These are phyloP conservation scores for Tillandsia fasciculata DNA, from an alignment of 176 grass and related monocot genomes.

Conservation along the genomic window DNA sequence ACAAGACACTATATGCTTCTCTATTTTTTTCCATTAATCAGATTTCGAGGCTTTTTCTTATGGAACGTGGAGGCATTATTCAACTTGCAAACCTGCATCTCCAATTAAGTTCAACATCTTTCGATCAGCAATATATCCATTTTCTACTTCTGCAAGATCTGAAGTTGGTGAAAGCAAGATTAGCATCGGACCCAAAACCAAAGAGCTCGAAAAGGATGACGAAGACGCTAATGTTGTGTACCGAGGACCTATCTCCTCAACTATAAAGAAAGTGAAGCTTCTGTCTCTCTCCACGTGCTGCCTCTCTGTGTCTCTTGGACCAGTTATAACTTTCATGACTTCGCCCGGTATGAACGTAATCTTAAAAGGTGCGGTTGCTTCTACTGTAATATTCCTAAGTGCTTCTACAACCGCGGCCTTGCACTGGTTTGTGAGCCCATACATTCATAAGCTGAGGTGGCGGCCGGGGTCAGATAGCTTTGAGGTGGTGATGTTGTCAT, in stretches of 20 bases:
- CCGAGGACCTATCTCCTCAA: constrained; percentile 81
- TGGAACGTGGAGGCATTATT: constrained; percentile 39
- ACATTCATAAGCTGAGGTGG: constrained; percentile 97
- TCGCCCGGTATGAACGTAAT: constrained; percentile 93
- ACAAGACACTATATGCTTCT: not conserved
- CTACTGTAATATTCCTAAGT: constrained; percentile 89
- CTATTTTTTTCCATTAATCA: constrained; percentile 2
- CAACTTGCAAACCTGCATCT: constrained; percentile 15
- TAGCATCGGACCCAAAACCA: constrained; percentile 67
- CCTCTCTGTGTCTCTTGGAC: constrained; percentile 78
- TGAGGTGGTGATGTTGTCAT: constrained; percentile 70
- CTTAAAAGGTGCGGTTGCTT: constrained; percentile 80
- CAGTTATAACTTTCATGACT: constrained; percentile 99
- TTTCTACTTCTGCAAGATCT: constrained; percentile 32
- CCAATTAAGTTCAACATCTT: constrained; percentile 10
- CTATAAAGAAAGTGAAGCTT: constrained; percentile 98
- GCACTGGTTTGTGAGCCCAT: constrained; percentile 96
- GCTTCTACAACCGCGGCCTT: constrained; percentile 72
- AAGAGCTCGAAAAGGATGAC: constrained; percentile 39
- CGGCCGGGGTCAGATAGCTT: constrained; percentile 80
- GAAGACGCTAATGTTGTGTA: constrained; percentile 48
- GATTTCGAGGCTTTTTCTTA: constrained; percentile 27
- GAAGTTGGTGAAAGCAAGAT: constrained; percentile 52
- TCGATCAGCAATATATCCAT: constrained; percentile 6
- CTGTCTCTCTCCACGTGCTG: constrained; percentile 95